phyloP scores from a whole-genome alignment of 495 filamentous ascomycete genomes.

The Penicillium samsonianum region DNA sequence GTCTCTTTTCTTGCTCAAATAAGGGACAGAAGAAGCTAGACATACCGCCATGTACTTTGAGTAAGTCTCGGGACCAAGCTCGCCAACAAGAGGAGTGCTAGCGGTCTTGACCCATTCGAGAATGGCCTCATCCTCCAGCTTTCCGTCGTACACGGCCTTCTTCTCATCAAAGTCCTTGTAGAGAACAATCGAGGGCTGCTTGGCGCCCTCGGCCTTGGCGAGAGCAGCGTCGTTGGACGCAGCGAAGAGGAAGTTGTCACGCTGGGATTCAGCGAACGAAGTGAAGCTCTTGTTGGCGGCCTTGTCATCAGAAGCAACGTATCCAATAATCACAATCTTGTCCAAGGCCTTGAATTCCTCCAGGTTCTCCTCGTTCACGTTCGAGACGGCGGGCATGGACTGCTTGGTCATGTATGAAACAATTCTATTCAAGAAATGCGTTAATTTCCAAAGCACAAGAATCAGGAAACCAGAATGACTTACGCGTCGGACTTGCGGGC shows the following conservation, averaged over 20 bases:
- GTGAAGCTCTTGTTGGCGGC: slow-evolving; percentile 77
- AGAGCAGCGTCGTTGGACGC: slow-evolving; percentile 77
- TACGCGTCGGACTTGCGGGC: slow-evolving; percentile 88
- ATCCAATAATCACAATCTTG: slow-evolving; percentile 93
- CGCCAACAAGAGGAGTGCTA: slow-evolving; percentile 88
- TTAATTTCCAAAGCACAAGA: slow-evolving; percentile 26
- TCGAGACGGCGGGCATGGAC: slow-evolving; percentile 87
- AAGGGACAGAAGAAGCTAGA: slow-evolving; percentile 19
- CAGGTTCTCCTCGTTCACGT: slow-evolving; percentile 73
- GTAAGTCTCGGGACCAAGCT: slow-evolving; percentile 98
- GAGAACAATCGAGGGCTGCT: slow-evolving; percentile 81
- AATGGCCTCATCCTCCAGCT: slow-evolving; percentile 75
- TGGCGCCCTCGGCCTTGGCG: slow-evolving; percentile 87
- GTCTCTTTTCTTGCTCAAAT: neutral
- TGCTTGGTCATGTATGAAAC: slow-evolving; percentile 99
- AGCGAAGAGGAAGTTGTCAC: slow-evolving; percentile 92
- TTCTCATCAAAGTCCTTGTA: slow-evolving; percentile 99
- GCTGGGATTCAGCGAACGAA: slow-evolving; percentile 75
- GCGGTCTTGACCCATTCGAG: slow-evolving; percentile 79
- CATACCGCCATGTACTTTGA: slow-evolving; percentile 87
- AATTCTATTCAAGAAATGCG: slow-evolving; percentile 56
- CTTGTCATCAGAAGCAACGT: slow-evolving; percentile 83
- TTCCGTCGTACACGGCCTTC: slow-evolving; percentile 78
- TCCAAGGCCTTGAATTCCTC: slow-evolving; percentile 97
- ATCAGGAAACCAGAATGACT: slow-evolving; percentile 35